Percentiles rank a stretch among this genome's conserved stretches.
Conservation (phyloP, 306 rosid genomes). For the Lupinus albus region DNA sequence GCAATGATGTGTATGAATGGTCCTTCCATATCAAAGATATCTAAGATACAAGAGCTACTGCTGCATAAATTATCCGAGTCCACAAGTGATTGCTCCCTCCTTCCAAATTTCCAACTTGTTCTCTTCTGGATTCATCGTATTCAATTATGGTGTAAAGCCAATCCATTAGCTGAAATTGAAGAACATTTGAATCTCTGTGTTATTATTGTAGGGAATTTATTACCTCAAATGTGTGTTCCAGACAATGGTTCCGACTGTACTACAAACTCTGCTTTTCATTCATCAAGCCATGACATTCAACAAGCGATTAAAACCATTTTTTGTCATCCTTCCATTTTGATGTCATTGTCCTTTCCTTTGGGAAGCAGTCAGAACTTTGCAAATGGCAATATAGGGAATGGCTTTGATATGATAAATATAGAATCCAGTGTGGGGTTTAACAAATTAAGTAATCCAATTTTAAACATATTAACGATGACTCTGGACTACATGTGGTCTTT, state of each 20-base stretch:
- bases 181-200: slow-evolving; percentile 65
- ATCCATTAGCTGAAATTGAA: slow-evolving; percentile 50
- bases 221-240: slow-evolving; percentile 51
- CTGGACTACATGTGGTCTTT: slow-evolving; percentile 58
- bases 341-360: slow-evolving; percentile 61
- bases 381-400: slow-evolving; percentile 39
- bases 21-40: slow-evolving; percentile 46
- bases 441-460: slow-evolving; percentile 52
- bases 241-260: slow-evolving; percentile 43
- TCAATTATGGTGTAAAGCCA: slow-evolving; percentile 49
- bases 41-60: slow-evolving; percentile 61
- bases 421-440: slow-evolving; percentile 53
- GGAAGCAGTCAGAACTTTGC: slow-evolving; percentile 44
- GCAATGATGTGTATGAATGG: slow-evolving; percentile 64
- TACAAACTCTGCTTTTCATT: slow-evolving; percentile 36
- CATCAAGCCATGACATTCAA: slow-evolving; percentile 53
- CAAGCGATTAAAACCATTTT: slow-evolving; percentile 65
- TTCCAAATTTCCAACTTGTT: slow-evolving; percentile 62
- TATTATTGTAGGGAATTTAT: slow-evolving; percentile 50
- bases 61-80: slow-evolving; percentile 59
- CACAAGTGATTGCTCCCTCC: slow-evolving; percentile 41
- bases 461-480: slow-evolving; percentile 62
- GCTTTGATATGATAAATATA: slow-evolving; percentile 45
- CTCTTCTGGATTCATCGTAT: slow-evolving; percentile 74
- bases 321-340: slow-evolving; percentile 63